Evolutionary conservation across 192 early-diverging fungal species (phyloP).

Genomic region (Rhizophagus clarus): DNA sequence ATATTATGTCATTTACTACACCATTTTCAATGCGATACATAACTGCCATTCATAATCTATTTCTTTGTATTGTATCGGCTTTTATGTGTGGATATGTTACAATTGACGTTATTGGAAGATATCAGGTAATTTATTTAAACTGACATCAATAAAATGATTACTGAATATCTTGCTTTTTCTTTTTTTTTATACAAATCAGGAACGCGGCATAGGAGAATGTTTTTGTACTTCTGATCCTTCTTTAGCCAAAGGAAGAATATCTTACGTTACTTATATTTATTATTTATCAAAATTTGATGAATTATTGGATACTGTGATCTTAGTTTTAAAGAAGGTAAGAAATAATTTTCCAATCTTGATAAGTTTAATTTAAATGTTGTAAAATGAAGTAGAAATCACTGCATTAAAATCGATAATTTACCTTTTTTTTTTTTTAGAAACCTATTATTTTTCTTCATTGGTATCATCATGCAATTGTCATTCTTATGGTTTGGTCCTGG

Average conservation of each 20-base stretch:
- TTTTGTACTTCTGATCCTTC: slow-evolving; percentile 44
- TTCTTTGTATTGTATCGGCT: slow-evolving; percentile 40
- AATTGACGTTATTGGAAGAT: slow-evolving; percentile 17
- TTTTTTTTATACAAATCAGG: slow-evolving; percentile 22
- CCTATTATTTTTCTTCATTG: slow-evolving; percentile 56
- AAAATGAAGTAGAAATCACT: too few relatives aligned
- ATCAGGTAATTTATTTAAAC: slow-evolving; percentile 14
- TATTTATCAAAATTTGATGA: slow-evolving; percentile 53
- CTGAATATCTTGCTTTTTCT: not conserved
- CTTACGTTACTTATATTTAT: slow-evolving; percentile 49
- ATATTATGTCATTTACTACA: slow-evolving; percentile 1
- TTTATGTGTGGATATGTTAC: slow-evolving; percentile 39
- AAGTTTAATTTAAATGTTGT: too few relatives aligned
- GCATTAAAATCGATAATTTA: not conserved
- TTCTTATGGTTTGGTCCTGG: slow-evolving; percentile 57
- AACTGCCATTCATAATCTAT: slow-evolving; percentile 30
- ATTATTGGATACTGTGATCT: slow-evolving; percentile 53
- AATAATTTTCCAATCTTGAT: not conserved
- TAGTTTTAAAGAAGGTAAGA: slow-evolving; percentile 54
- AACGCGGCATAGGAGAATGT: slow-evolving; percentile 42
- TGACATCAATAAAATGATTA: not conserved
- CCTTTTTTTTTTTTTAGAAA: slow-evolving; percentile 36
- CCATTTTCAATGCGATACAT: slow-evolving; percentile 28
- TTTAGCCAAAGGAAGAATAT: slow-evolving; percentile 34
- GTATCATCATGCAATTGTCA: slow-evolving; percentile 58